A percentile compares a stretch with the other conserved stretches of the same genome.
phyloP scores from a whole-genome alignment of 495 filamentous ascomycete genomes.

The Penicillium robsamsonii region DNA sequence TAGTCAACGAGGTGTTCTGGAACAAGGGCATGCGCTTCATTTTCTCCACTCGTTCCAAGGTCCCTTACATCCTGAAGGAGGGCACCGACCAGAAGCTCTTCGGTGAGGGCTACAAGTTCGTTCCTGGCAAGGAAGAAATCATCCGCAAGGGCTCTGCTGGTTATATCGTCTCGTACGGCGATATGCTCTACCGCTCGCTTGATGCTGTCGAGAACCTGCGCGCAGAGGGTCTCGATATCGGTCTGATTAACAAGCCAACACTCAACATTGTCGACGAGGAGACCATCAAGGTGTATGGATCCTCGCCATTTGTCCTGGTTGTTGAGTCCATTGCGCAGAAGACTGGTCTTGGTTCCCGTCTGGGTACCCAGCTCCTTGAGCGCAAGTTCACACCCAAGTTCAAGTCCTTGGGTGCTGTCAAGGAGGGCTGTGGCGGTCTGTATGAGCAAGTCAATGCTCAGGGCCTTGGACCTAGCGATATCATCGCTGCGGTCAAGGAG shows the following conservation, averaged over 20 bases:
- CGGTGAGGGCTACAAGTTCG: constrained; percentile 37
- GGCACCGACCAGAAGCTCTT: constrained; percentile 36
- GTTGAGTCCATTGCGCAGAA: constrained; percentile 43
- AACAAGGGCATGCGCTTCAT: constrained; percentile 37
- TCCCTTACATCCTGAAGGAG: constrained; percentile 42
- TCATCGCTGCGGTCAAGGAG: constrained; percentile 29
- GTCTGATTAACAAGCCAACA: constrained; percentile 42
- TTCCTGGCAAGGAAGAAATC: constrained; percentile 41
- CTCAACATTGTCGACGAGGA: constrained; percentile 43
- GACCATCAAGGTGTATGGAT: constrained; percentile 36
- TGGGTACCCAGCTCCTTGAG: constrained; percentile 35
- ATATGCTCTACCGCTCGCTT: constrained; percentile 43
- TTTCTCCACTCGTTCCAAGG: constrained; percentile 43
- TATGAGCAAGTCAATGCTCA: constrained; percentile 40
- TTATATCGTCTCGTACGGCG: constrained; percentile 41
- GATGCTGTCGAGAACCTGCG: constrained; percentile 40
- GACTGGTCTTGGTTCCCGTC: constrained; percentile 41
- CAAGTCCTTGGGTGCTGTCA: constrained; percentile 34
- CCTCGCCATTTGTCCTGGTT: constrained; percentile 34
- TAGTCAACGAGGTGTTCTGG: constrained; percentile 40
- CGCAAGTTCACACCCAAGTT: constrained; percentile 38
- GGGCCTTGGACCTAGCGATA: constrained; percentile 37
- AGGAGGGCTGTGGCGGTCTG: constrained; percentile 40
- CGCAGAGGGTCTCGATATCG: constrained; percentile 33
- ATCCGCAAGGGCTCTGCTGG: constrained; percentile 37